phyloP scores from a whole-genome alignment of 78 protist species.

The Protostelium mycophagum region DNA sequence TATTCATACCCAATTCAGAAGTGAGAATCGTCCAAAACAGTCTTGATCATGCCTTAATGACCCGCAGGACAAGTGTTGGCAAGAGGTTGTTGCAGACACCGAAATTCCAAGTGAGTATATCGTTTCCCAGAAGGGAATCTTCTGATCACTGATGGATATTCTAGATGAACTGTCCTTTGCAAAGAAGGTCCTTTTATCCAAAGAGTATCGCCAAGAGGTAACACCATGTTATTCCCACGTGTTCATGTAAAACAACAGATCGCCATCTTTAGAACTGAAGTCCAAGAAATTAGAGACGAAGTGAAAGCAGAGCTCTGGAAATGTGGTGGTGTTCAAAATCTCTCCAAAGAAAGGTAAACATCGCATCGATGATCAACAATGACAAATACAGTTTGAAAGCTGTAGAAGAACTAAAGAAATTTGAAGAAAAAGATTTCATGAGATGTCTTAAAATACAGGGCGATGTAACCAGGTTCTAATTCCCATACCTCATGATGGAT shows the following conservation, averaged over 20 bases:
- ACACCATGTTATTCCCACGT: not conserved
- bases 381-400: not conserved
- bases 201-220: not conserved
- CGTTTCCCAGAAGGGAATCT: not conserved
- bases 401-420: not conserved
- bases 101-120: not conserved
- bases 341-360: not conserved
- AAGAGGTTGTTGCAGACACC: not conserved
- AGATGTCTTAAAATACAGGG: not conserved
- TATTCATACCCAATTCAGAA: not conserved
- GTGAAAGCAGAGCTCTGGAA: not conserved
- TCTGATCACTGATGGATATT: not conserved
- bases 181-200: not conserved
- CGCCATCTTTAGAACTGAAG: not conserved
- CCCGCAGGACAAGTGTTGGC: not conserved
- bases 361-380: not conserved
- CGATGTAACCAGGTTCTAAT: not conserved
- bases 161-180: not conserved
- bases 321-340: no score
- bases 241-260: not conserved
- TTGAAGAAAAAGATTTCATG: not conserved
- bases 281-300: not conserved
- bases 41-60: not conserved
- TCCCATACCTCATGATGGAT: not conserved
- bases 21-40: not conserved